A percentile compares a stretch with the other conserved stretches of the same genome.
Evolutionary conservation across 2,329 filamentous ascomycete species (phyloP).

Genomic region (Trichoderma koningii): DNA sequence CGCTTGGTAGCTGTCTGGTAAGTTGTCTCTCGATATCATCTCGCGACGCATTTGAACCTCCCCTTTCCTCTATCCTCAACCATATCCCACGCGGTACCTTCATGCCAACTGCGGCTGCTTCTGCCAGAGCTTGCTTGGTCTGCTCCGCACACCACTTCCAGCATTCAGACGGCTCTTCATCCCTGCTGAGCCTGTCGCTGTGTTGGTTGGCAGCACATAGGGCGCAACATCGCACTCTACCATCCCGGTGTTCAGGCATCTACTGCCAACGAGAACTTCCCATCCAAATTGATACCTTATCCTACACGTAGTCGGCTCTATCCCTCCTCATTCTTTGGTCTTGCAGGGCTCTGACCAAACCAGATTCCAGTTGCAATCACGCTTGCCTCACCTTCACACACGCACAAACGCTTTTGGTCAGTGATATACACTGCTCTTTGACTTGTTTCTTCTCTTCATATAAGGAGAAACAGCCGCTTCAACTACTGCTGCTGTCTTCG

Average conservation of each 20-base stretch:
- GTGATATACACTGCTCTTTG: constrained; percentile 37
- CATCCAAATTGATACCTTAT: neutral
- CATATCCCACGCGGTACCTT: neutral
- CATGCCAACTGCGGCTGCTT: neutral
- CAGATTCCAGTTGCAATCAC: constrained; percentile 36
- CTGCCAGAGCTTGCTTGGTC: neutral
- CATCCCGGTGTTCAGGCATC: neutral
- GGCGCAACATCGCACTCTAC: neutral
- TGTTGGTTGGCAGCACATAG: neutral
- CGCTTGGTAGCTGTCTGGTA: constrained; percentile 37
- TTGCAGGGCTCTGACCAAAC: constrained; percentile 34
- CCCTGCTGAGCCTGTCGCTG: neutral
- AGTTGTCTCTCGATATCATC: constrained; percentile 32
- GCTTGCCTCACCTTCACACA: constrained; percentile 42
- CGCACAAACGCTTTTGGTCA: constrained; percentile 32
- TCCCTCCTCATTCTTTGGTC: neutral
- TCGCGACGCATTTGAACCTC: neutral
- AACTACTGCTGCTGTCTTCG: constrained; percentile 44
- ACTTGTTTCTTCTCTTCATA: constrained; percentile 45
- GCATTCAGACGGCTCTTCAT: neutral
- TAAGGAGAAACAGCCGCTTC: constrained; percentile 40
- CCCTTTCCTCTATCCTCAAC: neutral
- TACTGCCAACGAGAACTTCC: neutral
- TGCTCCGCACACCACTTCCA: too few relatives aligned
- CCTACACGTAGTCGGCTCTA: neutral